These are phyloP conservation scores for Daldinia sp. DNA, from an alignment of 2,329 filamentous ascomycete species.

Conservation along the genomic window DNA sequence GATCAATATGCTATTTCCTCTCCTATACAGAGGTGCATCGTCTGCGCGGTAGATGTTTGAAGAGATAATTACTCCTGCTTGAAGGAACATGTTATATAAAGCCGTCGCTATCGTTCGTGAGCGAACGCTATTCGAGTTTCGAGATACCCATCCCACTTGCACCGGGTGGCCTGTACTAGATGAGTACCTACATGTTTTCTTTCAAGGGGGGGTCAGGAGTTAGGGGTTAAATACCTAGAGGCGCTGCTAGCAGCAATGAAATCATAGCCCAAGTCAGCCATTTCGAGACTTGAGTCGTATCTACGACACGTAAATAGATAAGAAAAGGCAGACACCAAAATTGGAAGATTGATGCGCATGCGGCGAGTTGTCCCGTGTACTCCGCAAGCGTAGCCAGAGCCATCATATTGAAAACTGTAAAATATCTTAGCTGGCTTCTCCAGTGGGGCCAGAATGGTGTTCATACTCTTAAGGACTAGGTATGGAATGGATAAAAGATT, in stretches of 20 bases:
- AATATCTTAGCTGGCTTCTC: constrained; percentile 7
- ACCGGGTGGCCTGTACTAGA: constrained; percentile 43
- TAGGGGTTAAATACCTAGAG: constrained; percentile 51
- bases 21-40: constrained; percentile 65
- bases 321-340: constrained; percentile 73
- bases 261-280: constrained; percentile 60
- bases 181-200: constrained; percentile 21
- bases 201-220: background rate
- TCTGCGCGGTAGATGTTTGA: constrained; percentile 64
- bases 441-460: too few species aligned
- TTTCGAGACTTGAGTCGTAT: constrained; percentile 55
- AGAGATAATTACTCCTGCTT: constrained; percentile 52
- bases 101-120: constrained; percentile 69
- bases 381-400: constrained; percentile 56
- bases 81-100: constrained; percentile 64
- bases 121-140: constrained; percentile 69
- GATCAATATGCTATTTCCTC: constrained; percentile 67
- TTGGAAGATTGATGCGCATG: constrained; percentile 63
- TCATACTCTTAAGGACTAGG: constrained; percentile 52
- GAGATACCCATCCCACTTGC: constrained; percentile 55
- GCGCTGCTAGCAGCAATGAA: constrained; percentile 57
- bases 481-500: constrained; percentile 68
- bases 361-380: constrained; percentile 62
- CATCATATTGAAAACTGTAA: constrained; percentile 54
- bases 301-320: constrained; percentile 60